phyloP scores from a whole-genome alignment of 495 filamentous ascomycete genomes.

The Copromyces sp. region DNA sequence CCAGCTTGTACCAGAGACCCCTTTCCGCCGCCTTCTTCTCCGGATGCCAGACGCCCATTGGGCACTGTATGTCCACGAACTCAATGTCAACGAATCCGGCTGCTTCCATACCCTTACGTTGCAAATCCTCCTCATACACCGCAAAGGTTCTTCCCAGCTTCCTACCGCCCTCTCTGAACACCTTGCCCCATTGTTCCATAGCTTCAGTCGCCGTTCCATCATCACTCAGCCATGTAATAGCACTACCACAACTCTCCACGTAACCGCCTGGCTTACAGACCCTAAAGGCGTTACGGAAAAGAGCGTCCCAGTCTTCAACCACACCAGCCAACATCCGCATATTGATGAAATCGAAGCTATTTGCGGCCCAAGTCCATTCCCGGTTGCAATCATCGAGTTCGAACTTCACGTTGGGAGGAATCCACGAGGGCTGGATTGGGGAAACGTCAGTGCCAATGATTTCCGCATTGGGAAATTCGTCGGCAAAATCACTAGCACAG shows the following conservation, averaged over 20 bases:
- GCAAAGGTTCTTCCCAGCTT: slow-evolving; percentile 5
- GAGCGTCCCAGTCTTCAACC: neutral
- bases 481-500: slow-evolving; percentile 20
- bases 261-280: slow-evolving; percentile 3
- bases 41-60: slow-evolving; percentile 1
- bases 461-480: slow-evolving; percentile 39
- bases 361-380: slow-evolving; percentile 38
- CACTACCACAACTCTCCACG: slow-evolving; percentile 15
- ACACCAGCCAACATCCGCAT: neutral
- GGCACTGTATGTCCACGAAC: slow-evolving; percentile 4
- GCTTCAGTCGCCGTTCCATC: slow-evolving; percentile 19
- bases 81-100: slow-evolving; percentile 47
- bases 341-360: slow-evolving; percentile 45
- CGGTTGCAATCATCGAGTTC: slow-evolving; percentile 45
- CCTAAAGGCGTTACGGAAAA: neutral
- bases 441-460: slow-evolving; percentile 55
- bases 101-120: slow-evolving; percentile 45
- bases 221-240: slow-evolving; percentile 14
- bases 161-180: slow-evolving; percentile 14
- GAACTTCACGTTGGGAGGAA: slow-evolving; percentile 39
- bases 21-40: slow-evolving; percentile 41
- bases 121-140: slow-evolving; percentile 28
- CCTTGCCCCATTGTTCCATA: slow-evolving; percentile 22
- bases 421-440: slow-evolving; percentile 41
- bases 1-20: slow-evolving; percentile 22